Evolutionary conservation across 1,284 basidiomycete species (phyloP).

Genomic region (Pseudozyma hubeiensis): DNA sequence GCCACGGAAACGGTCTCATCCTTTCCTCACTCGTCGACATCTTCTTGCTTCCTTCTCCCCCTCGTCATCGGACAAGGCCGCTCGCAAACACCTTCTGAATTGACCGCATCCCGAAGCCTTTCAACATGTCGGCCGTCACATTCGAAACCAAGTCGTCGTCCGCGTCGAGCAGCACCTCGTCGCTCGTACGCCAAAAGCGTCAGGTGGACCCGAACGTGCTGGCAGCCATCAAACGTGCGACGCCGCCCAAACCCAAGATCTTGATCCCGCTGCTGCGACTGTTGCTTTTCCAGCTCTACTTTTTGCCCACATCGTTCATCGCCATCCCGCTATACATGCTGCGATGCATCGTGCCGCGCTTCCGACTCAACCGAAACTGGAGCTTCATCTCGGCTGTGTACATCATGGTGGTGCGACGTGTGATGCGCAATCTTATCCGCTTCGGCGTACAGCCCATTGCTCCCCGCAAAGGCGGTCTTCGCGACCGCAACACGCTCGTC

Average conservation of each 20-base stretch:
- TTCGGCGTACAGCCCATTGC: conserved; percentile 61
- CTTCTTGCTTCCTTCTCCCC: too few relatives aligned
- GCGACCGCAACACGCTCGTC: conserved; percentile 56
- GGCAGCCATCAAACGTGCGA: conserved; percentile 34
- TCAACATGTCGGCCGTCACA: conserved; percentile 24
- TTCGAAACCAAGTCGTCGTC: conserved; percentile 15
- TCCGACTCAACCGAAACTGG: conserved; percentile 54
- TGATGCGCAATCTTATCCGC: conserved; percentile 55
- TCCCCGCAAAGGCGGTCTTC: conserved; percentile 58
- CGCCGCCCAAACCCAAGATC: conserved; percentile 33
- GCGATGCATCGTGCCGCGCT: conserved; percentile 46
- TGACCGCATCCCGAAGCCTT: not conserved
- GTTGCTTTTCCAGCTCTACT: conserved; percentile 59
- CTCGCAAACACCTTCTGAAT: too few relatives aligned
- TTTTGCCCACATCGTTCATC: conserved; percentile 52
- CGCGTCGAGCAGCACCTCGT: conserved; percentile 9
- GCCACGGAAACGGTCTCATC: too few relatives aligned
- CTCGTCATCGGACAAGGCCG: too few relatives aligned
- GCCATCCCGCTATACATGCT: conserved; percentile 54
- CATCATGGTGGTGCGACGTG: conserved; percentile 51
- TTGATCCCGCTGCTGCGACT: conserved; percentile 44
- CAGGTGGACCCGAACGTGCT: conserved; percentile 47
- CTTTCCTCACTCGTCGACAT: too few relatives aligned
- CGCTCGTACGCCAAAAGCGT: conserved; percentile 24
- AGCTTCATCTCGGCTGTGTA: conserved; percentile 48